phyloP scores from a whole-genome alignment of 768 basidiomycete genomes.

The Tricholoma terreum region DNA sequence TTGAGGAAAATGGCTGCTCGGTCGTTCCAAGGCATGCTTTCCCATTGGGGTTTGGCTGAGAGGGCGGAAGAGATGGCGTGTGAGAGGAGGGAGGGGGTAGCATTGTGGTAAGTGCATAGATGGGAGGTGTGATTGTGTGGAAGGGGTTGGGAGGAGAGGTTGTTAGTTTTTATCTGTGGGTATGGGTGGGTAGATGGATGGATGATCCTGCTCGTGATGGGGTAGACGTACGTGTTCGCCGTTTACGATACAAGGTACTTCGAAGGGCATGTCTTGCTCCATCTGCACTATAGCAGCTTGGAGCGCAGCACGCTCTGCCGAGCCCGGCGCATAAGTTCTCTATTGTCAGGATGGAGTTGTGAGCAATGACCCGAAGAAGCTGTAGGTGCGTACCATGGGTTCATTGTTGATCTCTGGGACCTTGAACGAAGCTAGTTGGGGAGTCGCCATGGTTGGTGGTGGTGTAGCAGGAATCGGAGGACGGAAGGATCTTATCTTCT shows the following conservation, averaged over 20 bases:
- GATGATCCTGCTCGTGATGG: not conserved
- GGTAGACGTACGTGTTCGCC: slow-evolving; percentile 67
- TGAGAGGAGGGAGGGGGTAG: slow-evolving; percentile 70
- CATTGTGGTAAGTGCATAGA: slow-evolving; percentile 86
- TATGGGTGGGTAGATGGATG: slow-evolving; percentile 5
- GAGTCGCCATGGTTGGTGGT: slow-evolving; percentile 58
- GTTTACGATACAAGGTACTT: slow-evolving; percentile 91
- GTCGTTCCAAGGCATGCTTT: slow-evolving; percentile 93
- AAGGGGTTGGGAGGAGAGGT: slow-evolving; percentile 72
- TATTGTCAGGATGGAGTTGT: slow-evolving; percentile 31
- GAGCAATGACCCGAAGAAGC: not conserved
- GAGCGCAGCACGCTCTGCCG: slow-evolving; percentile 71
- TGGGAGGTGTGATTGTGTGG: slow-evolving; percentile 83
- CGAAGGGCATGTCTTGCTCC: slow-evolving; percentile 81
- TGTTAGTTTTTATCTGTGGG: slow-evolving; percentile 81
- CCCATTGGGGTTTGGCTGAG: slow-evolving; percentile 86
- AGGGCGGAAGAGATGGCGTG: slow-evolving; percentile 87
- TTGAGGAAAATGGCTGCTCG: slow-evolving; percentile 97
- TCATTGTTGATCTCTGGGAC: slow-evolving; percentile 89
- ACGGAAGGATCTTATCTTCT: slow-evolving; percentile 16
- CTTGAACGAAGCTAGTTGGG: slow-evolving; percentile 83
- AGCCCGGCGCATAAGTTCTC: slow-evolving; percentile 77
- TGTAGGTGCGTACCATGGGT: slow-evolving; percentile 64
- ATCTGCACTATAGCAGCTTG: slow-evolving; percentile 74
- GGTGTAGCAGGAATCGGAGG: slow-evolving; percentile 1